phyloP scores from a whole-genome alignment of 192 early-diverging fungal species.

The Glomus cerebriforme region DNA sequence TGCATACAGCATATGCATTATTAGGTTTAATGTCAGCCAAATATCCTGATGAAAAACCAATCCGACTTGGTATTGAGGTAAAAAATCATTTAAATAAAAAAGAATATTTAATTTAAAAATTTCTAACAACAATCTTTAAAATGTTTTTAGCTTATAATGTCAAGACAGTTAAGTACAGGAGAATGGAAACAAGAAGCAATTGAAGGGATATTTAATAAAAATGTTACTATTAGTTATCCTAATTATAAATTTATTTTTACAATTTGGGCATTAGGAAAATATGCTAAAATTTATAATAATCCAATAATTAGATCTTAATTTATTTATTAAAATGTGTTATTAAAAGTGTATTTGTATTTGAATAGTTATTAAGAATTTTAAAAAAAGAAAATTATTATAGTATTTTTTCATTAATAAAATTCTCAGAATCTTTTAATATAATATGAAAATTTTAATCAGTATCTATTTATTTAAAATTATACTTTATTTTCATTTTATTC shows the following conservation, averaged over 20 bases:
- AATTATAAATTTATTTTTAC: constrained; percentile 95
- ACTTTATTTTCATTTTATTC: no score
- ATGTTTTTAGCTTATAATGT: constrained; percentile 69
- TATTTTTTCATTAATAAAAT: no score
- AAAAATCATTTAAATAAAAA: not conserved
- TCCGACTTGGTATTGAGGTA: constrained; percentile 67
- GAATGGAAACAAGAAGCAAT: constrained; percentile 97
- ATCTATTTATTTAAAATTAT: no score
- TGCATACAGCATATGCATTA: constrained; percentile 87
- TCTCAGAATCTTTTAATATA: no score
- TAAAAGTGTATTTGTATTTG: no score
- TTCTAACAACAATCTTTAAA: not conserved
- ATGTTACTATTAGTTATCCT: constrained; percentile 82
- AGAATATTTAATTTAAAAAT: not conserved
- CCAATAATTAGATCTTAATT: not conserved
- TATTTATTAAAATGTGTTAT: no score
- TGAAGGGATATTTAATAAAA: constrained; percentile 98
- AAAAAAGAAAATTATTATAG: no score
- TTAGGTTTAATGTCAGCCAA: constrained; percentile 88
- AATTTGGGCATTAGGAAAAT: constrained; percentile 89
- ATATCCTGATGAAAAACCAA: constrained; percentile 71
- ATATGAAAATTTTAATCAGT: no score
- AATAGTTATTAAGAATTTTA: no score
- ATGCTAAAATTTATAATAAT: constrained; percentile 72
- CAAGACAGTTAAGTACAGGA: constrained; percentile 84